Evolutionary conservation across 1,284 basidiomycete genomes (phyloP), one percentile per base, ranked within the genome.

Genomic region (Schizophyllum commune): DNA sequence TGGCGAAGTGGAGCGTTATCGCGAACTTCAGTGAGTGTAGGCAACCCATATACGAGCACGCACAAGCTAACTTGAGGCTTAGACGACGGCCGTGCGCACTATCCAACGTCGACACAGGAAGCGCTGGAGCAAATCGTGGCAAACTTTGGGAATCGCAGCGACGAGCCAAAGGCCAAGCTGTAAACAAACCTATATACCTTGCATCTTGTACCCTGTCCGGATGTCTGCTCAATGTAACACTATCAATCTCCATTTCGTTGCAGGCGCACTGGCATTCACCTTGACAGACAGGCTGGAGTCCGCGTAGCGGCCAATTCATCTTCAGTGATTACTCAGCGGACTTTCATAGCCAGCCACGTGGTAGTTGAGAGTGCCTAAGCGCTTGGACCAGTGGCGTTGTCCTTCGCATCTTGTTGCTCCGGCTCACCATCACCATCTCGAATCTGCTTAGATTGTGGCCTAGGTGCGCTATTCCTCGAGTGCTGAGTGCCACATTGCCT

Each of bases 1-100:
- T 88, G 33, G 75, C 79, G 47, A 89, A 93, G 70, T 98, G 94
- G 94, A 78, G 81, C 58, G 74, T 80, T 60, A 89, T 97, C 72
- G 94, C 90, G 27, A 80, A 84, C 71, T 98, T 97, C 70, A 81
- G 92, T 92, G 69, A 67, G 84, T 75, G 58, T 55, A 55, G 8
- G 27, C 27, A 27, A 27, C 27, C 27, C 27, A 27, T 27, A 27
- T 27, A 27, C 27, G 27, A 27, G 27, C 27, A 27, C 27, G 27
- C 27, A 27, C 27, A 27, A 60, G 54, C 47, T 58, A 20, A 60
- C 32, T 56, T 0, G 21, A 56, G 4, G 58, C 59, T 17, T 60
- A 88, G 86, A 85, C 67, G 90, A 94, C 68, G 86, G 83, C 2
- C 84, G 88, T 47, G 83, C 92, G 11, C 94, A 91, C 11, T 75